Evolutionary conservation across 139 green algal species (phyloP), one percentile per base, ranked within the genome.

Genomic region (Nannochloris sp.): DNA sequence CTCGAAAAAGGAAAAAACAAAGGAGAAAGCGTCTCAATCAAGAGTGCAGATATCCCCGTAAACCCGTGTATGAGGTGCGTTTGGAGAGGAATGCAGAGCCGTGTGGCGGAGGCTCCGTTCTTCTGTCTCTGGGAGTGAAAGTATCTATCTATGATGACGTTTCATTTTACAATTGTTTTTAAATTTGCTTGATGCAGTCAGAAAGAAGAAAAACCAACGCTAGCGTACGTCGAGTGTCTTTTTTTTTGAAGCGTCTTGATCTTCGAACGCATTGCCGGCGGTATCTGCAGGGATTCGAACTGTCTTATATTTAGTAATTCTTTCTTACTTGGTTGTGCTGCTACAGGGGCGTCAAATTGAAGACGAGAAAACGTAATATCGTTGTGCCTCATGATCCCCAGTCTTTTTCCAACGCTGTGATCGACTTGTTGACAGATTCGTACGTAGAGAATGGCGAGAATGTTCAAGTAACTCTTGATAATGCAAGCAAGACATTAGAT

Each of bases 301-400:
- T 36, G 18, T 24, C 49, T 24, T 21, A 24, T 36, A 25, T 44
- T 0, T 44, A 18, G 44, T 18, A 0, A 40, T 24, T 46, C 15
- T 66, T 2, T 36, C 44, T 61, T 46, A 36, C 44, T 11, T 34
- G 15, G 14, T 16, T 3, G 70, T 58, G 21, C 12, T 34, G 21
- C 5, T 21, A 72, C 84, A 95, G 87, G 71, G 89, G 89, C 66
- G 89, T 92, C 21, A 83, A 83, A 67, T 83, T 95, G 70, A 97
- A 96, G 67, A 97, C 89, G 55, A 80, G 91, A 53, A 97, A 97
- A 78, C 74, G 91, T 60, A 97, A 97, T 70, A 97, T 97, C 69
- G 84, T 88, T 19, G 86, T 97, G 62, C 87, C 91, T 21, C 82
- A 89, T 36, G 91, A 97, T 63, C 91, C 91, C 5, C 79, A 77